These are phyloP conservation scores for Circinella umbellata DNA, from an alignment of 371 early-diverging fungal species.

Conservation along the genomic window DNA sequence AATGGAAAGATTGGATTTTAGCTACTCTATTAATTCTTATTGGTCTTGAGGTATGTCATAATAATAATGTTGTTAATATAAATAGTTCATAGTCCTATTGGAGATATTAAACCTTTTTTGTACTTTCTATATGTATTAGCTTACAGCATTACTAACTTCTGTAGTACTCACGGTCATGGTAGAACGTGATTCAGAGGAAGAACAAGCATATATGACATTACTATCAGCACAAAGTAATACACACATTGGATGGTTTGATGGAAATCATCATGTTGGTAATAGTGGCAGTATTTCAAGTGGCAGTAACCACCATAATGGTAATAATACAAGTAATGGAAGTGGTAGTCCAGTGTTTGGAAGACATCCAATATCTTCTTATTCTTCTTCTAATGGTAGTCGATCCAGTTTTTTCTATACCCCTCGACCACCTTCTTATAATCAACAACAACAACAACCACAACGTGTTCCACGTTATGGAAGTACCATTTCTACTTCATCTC, in stretches of 20 bases:
- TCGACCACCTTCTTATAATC: conserved; percentile 13
- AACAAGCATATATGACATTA: conserved; percentile 17
- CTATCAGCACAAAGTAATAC: conserved; percentile 17
- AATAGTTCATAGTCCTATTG: too few relatives aligned
- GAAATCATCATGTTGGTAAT: neutral
- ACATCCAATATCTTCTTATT: conserved; percentile 4
- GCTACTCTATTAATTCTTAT: conserved; percentile 1
- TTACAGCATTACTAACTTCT: conserved; percentile 14
- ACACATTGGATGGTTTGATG: conserved; percentile 15
- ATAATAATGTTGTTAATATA: neutral
- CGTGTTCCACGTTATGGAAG: conserved; percentile 21
- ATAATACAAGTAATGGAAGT: neutral
- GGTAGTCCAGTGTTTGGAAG: conserved; percentile 19
- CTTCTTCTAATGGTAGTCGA: conserved; percentile 10
- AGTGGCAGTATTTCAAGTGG: neutral
- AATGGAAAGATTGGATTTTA: conserved; percentile 14
- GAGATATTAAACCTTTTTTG: too few relatives aligned
- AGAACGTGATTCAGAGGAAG: conserved; percentile 20
- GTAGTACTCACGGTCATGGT: conserved; percentile 21
- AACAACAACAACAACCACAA: conserved; percentile 1
- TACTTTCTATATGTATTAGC: neutral
- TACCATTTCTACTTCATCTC: conserved; percentile 16
- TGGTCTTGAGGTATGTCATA: conserved; percentile 5
- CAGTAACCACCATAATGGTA: neutral
- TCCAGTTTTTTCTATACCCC: conserved; percentile 13